phyloP scores from a whole-genome alignment of 768 basidiomycete species.

The Gloeostereum incarnatum region DNA sequence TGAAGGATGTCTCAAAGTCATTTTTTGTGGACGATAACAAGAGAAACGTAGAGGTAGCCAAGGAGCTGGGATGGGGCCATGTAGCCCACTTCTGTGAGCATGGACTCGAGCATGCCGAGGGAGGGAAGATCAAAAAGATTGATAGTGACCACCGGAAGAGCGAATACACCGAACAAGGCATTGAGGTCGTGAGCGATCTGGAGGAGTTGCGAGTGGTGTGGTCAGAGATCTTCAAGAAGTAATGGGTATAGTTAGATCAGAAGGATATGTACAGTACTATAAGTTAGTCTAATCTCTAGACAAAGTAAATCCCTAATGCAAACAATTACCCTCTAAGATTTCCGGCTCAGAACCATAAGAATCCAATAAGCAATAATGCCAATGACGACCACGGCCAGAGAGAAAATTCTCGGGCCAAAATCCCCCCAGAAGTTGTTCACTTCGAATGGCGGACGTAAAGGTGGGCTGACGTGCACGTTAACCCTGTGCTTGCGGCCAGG shows the following conservation, averaged over 20 bases:
- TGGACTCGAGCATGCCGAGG: conserved; percentile 56
- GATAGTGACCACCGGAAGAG: conserved; percentile 19
- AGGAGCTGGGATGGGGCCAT: conserved; percentile 56
- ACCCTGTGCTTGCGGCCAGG: conserved; percentile 42
- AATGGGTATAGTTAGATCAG: no score
- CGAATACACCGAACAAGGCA: conserved; percentile 26
- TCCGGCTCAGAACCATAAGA: conserved; percentile 4
- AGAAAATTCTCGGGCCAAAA: conserved; percentile 13
- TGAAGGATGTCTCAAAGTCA: conserved; percentile 60
- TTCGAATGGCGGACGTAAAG: conserved; percentile 36
- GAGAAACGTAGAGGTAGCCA: conserved; percentile 60
- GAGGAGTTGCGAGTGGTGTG: conserved; percentile 65
- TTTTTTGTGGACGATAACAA: conserved; percentile 77
- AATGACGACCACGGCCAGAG: conserved; percentile 10
- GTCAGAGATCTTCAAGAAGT: conserved; percentile 59
- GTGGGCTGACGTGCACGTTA: conserved; percentile 45
- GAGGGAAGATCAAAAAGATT: conserved; percentile 44
- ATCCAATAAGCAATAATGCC: conserved; percentile 16
- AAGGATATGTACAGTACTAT: no score
- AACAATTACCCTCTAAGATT: neutral
- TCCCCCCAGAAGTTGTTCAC: conserved; percentile 66
- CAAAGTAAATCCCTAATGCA: no score
- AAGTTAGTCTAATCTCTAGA: no score
- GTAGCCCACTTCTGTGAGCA: conserved; percentile 71
- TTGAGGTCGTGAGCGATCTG: conserved; percentile 45